These are phyloP conservation scores for Thelonectria olida DNA, from an alignment of 2,329 filamentous ascomycete species.

Conservation along the genomic window DNA sequence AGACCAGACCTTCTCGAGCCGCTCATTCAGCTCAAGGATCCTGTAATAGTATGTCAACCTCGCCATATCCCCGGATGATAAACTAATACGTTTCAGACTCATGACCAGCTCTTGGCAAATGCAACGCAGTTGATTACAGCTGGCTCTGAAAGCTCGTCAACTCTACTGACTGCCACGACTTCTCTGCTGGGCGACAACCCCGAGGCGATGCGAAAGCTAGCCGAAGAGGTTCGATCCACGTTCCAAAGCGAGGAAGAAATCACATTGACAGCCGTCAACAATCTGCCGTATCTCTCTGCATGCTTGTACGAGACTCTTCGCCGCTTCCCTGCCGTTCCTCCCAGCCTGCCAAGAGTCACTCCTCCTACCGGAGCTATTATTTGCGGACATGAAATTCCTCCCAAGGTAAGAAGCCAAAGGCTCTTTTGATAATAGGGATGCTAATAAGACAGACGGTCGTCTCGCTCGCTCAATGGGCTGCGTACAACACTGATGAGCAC, in stretches of 20 bases:
- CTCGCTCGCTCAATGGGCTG: constrained; percentile 12
- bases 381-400: background rate
- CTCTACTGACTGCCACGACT: background rate
- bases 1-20: background rate
- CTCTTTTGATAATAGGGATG: background rate
- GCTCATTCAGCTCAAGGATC: background rate
- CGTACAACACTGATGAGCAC: constrained; percentile 11
- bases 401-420: background rate
- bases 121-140: background rate
- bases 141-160: constrained; percentile 5
- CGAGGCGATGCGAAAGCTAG: background rate
- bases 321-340: constrained; percentile 1
- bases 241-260: constrained; percentile 7
- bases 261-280: background rate
- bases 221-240: background rate
- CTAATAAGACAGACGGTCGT: constrained; percentile 1
- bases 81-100: background rate
- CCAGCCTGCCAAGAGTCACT: background rate
- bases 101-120: background rate
- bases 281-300: background rate
- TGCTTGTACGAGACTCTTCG: constrained; percentile 9
- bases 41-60: background rate
- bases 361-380: background rate
- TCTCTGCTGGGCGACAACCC: background rate
- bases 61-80: background rate